A percentile compares a stretch with the other conserved stretches of the same genome.
phyloP scores from a whole-genome alignment of 441 rosid species.

The Syzygium syzygioides region DNA sequence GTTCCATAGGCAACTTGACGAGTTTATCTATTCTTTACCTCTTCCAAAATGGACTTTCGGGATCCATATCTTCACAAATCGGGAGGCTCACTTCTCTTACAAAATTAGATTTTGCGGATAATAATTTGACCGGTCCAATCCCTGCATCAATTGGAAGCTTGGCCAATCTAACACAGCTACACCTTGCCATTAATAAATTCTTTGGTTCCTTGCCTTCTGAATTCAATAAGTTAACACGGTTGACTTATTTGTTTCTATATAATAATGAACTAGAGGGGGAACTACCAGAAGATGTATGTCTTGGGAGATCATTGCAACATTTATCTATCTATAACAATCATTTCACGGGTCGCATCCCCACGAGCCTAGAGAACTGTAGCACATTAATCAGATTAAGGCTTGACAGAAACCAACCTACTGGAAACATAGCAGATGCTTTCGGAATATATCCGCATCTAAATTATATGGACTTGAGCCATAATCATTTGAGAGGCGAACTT shows the following conservation, averaged over 20 bases:
- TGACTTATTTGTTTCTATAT: accelerated
- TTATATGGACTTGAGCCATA: neutral
- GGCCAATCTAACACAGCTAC: accelerated
- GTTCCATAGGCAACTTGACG: no score
- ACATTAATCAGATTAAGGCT: neutral
- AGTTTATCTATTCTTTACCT: no score
- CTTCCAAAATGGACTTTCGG: no score
- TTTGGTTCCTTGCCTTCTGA: neutral
- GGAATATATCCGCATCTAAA: neutral
- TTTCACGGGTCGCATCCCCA: neutral
- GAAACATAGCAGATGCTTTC: neutral
- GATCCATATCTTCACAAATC: neutral
- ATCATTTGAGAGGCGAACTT: neutral
- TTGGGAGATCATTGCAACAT: neutral
- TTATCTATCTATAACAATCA: neutral
- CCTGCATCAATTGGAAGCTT: neutral
- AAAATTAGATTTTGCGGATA: accelerated
- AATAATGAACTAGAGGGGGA: neutral
- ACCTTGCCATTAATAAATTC: neutral
- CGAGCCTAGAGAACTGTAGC: neutral
- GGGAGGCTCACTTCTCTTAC: neutral
- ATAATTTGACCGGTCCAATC: neutral
- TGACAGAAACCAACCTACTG: neutral
- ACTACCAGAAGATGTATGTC: neutral
- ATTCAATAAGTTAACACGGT: neutral